Evolutionary conservation across 768 basidiomycete genomes (phyloP).

Genomic region (Boletus pseudo-olivaceus): DNA sequence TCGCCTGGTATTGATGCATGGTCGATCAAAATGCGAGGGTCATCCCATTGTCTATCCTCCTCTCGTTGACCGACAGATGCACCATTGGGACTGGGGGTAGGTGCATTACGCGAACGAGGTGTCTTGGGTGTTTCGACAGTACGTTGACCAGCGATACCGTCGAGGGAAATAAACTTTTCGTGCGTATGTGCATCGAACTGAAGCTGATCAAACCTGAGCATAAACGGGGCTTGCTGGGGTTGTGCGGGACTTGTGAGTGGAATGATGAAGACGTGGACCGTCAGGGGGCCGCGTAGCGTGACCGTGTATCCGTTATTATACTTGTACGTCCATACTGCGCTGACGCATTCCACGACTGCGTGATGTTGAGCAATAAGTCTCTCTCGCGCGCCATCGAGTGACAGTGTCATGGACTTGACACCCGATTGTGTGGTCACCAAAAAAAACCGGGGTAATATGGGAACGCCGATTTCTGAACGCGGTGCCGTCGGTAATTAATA

Average conservation of each 20-base stretch:
- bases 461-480: conserved; percentile 67
- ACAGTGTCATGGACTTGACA: conserved; percentile 78
- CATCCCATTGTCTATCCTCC: conserved; percentile 64
- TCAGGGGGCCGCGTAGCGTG: conserved; percentile 70
- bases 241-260: conserved; percentile 20
- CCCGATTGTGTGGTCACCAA: conserved; percentile 82
- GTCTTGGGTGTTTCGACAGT: conserved; percentile 40
- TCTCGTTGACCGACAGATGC: conserved; percentile 32
- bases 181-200: conserved; percentile 70
- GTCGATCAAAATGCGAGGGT: conserved; percentile 58
- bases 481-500: conserved; percentile 10
- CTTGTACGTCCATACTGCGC: conserved; percentile 78
- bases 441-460: conserved; percentile 81
- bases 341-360: conserved; percentile 63
- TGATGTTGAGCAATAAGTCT: conserved; percentile 46
- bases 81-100: conserved; percentile 35
- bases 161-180: conserved; percentile 72
- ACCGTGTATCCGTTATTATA: conserved; percentile 79
- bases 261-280: conserved; percentile 51
- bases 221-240: conserved; percentile 21
- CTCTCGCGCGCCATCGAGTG: conserved; percentile 75
- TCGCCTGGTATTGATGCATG: conserved; percentile 70
- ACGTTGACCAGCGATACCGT: conserved; percentile 53
- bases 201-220: conserved; percentile 69
- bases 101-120: conserved; percentile 32